Base-by-base conservation (phyloP, 2,329 filamentous ascomycete species). In the Dactylonectria macrodidyma region DNA sequence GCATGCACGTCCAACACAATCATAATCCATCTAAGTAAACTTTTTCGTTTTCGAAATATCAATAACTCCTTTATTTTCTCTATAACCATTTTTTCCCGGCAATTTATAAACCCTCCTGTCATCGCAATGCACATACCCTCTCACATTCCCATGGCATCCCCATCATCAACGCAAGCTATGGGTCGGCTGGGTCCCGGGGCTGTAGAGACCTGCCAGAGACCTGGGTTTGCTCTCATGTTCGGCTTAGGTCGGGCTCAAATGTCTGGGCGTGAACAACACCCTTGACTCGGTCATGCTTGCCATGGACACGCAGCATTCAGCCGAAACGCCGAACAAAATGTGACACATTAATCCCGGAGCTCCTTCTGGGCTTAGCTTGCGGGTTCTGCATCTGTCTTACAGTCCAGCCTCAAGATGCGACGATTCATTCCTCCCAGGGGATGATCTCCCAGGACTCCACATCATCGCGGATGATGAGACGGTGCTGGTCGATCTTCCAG, bases 401-500 rank as follows among this genome's bases (percentile, higher is more conserved):
- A 38, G 44, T 38, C n/a, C 26, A 38, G 44, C 41, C n/a, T 48
- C 48, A 33, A 36, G 22, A 59, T 12, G 73, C 62, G 75, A 33
- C 30, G 22, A 59, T 12, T 74, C 62, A 76, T 47, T 77, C 73
- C 48, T 73, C 52, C 91, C 91, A 93, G 47, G 88, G 83, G 46
- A 82, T 81, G 70, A 94, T 86, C 58, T 88, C 84, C 90, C 93
- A 96, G 51, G 82, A 85, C 70, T 85, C 79, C 44, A 87, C 89
- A 19, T 87, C 88, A 76, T 95, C 90, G 26, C 86, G 84, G 69
- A 97, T 87, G 41, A 89, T 88, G 75, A 97, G 83, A 65, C 88
- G 88, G 75, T 91, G 87, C 71, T 92, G 90, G 76, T 93, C 90
- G 75, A 95, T 93, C 66, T 85, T 85, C 87, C 92, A 92, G 86